A percentile compares a stretch with the other conserved stretches of the same genome.
Evolutionary conservation across 2,329 filamentous ascomycete species (phyloP).

Genomic region (Aotearoamyces nothofagi): DNA sequence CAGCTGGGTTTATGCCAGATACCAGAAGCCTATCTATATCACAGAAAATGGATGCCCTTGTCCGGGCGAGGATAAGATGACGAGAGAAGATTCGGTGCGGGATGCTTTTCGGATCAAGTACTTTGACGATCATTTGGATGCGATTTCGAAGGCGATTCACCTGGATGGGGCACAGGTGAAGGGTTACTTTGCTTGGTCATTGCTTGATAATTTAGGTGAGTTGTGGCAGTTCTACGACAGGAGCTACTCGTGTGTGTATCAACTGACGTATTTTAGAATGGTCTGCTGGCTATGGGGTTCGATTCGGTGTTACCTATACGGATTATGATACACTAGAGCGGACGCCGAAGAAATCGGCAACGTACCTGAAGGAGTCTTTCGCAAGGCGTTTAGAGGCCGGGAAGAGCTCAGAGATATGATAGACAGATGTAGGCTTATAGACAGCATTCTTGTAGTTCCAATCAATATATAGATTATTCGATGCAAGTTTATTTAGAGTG

Average conservation of each 20-base stretch:
- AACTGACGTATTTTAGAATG: slow-evolving; percentile 9
- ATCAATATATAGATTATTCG: no score
- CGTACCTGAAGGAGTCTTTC: slow-evolving; percentile 9
- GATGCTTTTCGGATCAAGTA: slow-evolving; percentile 23
- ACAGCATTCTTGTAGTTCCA: no score
- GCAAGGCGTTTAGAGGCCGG: slow-evolving; percentile 3
- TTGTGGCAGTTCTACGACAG: no score
- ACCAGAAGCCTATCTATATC: slow-evolving; percentile 13
- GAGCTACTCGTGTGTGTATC: no score
- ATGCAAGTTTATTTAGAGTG: no score
- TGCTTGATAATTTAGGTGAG: slow-evolving; percentile 21
- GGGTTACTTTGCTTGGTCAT: slow-evolving; percentile 20
- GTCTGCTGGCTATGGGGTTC: slow-evolving; percentile 15
- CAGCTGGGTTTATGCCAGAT: slow-evolving; percentile 12
- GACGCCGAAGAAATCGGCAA: slow-evolving; percentile 16
- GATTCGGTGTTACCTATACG: slow-evolving; percentile 16
- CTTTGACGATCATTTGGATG: slow-evolving; percentile 23
- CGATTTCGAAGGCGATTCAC: slow-evolving; percentile 17
- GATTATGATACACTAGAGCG: slow-evolving; percentile 15
- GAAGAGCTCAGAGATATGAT: no score
- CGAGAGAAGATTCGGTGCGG: slow-evolving; percentile 19
- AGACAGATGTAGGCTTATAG: no score
- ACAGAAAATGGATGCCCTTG: slow-evolving; percentile 21
- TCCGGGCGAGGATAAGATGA: slow-evolving; percentile 20
- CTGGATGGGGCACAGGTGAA: slow-evolving; percentile 13